Conservation (phyloP, 192 early-diverging fungal genomes). For the Glomus cerebriforme region DNA sequence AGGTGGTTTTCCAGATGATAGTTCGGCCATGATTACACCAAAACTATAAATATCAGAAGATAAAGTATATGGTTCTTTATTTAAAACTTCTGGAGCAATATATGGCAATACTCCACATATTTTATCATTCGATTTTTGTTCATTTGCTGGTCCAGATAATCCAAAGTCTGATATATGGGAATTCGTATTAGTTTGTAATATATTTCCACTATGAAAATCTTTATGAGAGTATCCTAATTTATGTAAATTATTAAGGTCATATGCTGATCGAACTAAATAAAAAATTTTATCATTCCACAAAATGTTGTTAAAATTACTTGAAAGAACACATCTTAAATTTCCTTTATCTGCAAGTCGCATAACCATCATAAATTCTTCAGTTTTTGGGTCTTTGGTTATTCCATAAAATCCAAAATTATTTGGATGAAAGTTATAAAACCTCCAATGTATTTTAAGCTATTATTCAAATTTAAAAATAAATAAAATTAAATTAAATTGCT, state of each 20-base stretch:
- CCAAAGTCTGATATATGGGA: constrained; percentile 38
- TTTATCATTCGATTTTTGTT: background rate
- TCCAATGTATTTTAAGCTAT: background rate
- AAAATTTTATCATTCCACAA: constrained; percentile 30
- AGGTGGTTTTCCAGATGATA: too few relatives aligned
- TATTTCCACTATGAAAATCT: constrained; percentile 36
- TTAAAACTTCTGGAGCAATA: constrained; percentile 43
- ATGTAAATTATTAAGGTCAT: constrained; percentile 45
- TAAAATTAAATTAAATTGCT: background rate
- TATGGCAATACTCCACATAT: constrained; percentile 41
- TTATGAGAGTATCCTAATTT: constrained; percentile 42
- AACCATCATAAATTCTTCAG: constrained; percentile 42
- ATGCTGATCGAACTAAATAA: constrained; percentile 34
- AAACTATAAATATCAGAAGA: too few relatives aligned
- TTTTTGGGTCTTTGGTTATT: constrained; percentile 18
- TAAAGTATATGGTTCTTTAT: too few relatives aligned
- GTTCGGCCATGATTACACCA: too few relatives aligned
- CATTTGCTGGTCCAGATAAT: constrained; percentile 27
- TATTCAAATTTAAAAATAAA: background rate
- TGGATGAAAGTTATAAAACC: too few relatives aligned
- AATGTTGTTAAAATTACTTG: too few relatives aligned
- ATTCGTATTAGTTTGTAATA: background rate
- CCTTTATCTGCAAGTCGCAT: constrained; percentile 33
- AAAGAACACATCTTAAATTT: constrained; percentile 32
- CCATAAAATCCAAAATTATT: constrained; percentile 18